Evolutionary conservation across 768 basidiomycete species (phyloP).

Genomic region (Mycena rosella): DNA sequence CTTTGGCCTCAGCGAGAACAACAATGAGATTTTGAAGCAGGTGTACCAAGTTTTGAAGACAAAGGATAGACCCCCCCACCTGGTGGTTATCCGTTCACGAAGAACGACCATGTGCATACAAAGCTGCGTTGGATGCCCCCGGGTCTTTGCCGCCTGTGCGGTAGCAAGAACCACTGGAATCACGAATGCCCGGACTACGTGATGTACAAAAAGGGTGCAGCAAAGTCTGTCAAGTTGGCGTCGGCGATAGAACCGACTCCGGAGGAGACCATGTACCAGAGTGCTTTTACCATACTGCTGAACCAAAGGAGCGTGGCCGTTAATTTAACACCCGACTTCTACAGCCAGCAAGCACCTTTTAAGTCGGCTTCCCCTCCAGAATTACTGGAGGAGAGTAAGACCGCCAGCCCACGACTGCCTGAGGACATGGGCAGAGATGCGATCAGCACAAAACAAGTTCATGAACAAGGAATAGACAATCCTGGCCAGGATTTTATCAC

Average conservation of each 20-base stretch:
- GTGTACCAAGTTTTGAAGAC: background rate
- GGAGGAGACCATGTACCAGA: constrained; percentile 20
- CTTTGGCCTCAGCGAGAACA: background rate
- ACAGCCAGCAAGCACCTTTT: too few relatives aligned
- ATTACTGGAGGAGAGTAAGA: too few relatives aligned
- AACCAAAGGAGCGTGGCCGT: too few relatives aligned
- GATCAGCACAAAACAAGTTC: too few relatives aligned
- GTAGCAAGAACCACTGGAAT: constrained; percentile 25
- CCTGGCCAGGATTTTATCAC: too few relatives aligned
- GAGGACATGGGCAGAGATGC: too few relatives aligned
- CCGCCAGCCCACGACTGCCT: too few relatives aligned
- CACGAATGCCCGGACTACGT: constrained; percentile 19
- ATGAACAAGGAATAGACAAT: too few relatives aligned
- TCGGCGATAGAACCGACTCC: background rate
- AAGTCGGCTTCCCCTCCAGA: too few relatives aligned
- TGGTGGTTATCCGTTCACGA: constrained; percentile 13
- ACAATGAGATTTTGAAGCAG: background rate
- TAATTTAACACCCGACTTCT: too few relatives aligned
- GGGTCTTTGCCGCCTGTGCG: constrained; percentile 7
- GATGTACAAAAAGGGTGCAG: background rate
- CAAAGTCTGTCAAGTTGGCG: background rate
- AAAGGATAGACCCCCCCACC: background rate
- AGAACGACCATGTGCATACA: constrained; percentile 9
- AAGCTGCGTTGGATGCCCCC: constrained; percentile 5
- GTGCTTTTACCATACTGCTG: background rate